Percentiles rank a stretch among this genome's conserved stretches.
phyloP scores from a whole-genome alignment of 2,329 filamentous ascomycete species.

The Phymatotrichopsis omnivora region DNA sequence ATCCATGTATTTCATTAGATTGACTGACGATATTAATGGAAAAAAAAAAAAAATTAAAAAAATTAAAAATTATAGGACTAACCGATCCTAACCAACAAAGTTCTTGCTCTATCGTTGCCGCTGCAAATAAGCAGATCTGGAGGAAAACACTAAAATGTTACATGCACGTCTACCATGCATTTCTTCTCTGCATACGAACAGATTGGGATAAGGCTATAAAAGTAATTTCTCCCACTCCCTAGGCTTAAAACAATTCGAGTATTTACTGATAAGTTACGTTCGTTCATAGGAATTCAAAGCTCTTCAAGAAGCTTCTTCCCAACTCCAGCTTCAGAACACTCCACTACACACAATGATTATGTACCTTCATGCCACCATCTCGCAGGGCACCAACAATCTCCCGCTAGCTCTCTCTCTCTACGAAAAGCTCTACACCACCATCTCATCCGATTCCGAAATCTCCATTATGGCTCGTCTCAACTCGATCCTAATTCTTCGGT shows the following conservation, averaged over 20 bases:
- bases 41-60: too few relatives aligned
- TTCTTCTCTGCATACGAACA: conserved; percentile 26
- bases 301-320: conserved; percentile 16
- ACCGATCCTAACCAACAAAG: conserved; percentile 4
- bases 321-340: conserved; percentile 12
- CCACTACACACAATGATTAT: conserved; percentile 17
- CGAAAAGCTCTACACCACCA: conserved; percentile 11
- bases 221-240: conserved; percentile 1
- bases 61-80: not conserved
- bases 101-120: conserved; percentile 13
- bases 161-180: conserved; percentile 25
- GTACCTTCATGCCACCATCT: conserved; percentile 25
- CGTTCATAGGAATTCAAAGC: conserved; percentile 7
- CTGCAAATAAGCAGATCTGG: conserved; percentile 22
- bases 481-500: conserved; percentile 41
- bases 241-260: not conserved
- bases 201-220: conserved; percentile 28
- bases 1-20: conserved; percentile 1
- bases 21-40: too few relatives aligned
- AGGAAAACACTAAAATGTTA: conserved; percentile 23
- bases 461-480: conserved; percentile 42
- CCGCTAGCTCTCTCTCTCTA: conserved; percentile 22
- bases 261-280: not conserved
- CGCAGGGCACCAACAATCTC: conserved; percentile 26
- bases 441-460: conserved; percentile 34